phyloP scores from a whole-genome alignment of 495 filamentous ascomycete species.

The Trichocladium uniseriatum region DNA sequence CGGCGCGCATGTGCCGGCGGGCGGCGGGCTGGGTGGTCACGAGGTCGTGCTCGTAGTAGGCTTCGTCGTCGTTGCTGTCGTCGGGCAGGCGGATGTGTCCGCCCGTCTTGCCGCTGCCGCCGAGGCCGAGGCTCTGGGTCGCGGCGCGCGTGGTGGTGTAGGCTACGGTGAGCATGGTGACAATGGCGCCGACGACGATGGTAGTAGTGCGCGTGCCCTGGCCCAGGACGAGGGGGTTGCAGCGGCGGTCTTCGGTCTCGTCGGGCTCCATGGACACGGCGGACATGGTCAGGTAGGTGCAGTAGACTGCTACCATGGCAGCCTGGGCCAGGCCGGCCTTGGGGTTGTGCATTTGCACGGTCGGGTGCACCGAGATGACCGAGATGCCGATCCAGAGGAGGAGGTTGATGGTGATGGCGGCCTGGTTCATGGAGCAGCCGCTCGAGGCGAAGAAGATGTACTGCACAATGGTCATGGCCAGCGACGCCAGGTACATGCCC shows the following conservation, averaged over 20 bases:
- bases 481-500: constrained; percentile 81
- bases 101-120: constrained; percentile 43
- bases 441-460: constrained; percentile 88
- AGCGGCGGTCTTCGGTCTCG: constrained; percentile 59
- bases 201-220: constrained; percentile 83
- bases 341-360: constrained; percentile 83
- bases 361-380: constrained; percentile 77
- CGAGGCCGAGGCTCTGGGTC: constrained; percentile 82
- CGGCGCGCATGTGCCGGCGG: constrained; percentile 84
- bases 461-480: constrained; percentile 93
- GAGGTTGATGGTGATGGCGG: constrained; percentile 67
- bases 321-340: constrained; percentile 91
- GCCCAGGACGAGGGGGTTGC: constrained; percentile 87
- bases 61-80: constrained; percentile 45
- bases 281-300: constrained; percentile 96
- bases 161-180: constrained; percentile 93
- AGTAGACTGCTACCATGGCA: constrained; percentile 96
- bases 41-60: constrained; percentile 68
- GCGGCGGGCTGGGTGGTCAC: constrained; percentile 76
- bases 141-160: constrained; percentile 96
- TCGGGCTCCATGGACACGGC: constrained; percentile 98
- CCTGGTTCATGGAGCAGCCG: constrained; percentile 92
- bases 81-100: constrained; percentile 43
- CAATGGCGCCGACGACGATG: constrained; percentile 82
- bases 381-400: constrained; percentile 75